Conservation (phyloP, 75 land plant genomes). For the Pinus albicaulis region DNA sequence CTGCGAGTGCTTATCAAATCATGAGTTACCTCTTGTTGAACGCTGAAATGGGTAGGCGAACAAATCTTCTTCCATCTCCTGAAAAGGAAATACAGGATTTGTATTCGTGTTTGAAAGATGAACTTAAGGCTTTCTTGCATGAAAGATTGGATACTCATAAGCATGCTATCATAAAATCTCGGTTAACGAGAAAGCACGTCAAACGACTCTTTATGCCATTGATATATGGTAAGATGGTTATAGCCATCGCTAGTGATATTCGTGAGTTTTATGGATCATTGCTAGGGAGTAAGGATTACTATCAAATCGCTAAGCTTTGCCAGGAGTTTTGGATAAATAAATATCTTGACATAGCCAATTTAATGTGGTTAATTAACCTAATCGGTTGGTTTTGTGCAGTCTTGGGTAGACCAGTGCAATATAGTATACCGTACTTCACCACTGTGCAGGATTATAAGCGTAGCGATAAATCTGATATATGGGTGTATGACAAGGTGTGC, state of each 20-base stretch:
- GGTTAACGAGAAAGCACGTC: background rate
- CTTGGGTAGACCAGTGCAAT: background rate
- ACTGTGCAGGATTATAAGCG: slow-evolving; percentile 1
- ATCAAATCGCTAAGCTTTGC: background rate
- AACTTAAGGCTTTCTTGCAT: background rate
- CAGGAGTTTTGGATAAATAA: background rate
- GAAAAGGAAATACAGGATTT: background rate
- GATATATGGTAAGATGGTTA: background rate
- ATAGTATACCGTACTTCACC: slow-evolving; percentile 4
- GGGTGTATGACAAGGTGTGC: background rate
- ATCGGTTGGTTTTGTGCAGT: background rate
- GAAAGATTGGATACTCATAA: background rate
- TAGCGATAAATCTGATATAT: background rate
- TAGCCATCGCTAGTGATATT: slow-evolving; percentile 1
- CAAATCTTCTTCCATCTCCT: background rate
- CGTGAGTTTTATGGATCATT: background rate
- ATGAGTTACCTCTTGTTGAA: slow-evolving; percentile 16
- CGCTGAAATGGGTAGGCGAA: slow-evolving; percentile 2
- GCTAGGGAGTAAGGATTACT: background rate
- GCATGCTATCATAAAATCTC: slow-evolving; percentile 4
- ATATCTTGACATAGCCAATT: slow-evolving; percentile 6
- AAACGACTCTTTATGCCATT: slow-evolving; percentile 1
- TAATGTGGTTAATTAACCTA: background rate
- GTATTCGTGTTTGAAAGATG: background rate
- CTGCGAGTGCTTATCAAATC: background rate